Base-by-base conservation (phyloP, 495 filamentous ascomycete genomes). In the Cudoniella acicularis region DNA sequence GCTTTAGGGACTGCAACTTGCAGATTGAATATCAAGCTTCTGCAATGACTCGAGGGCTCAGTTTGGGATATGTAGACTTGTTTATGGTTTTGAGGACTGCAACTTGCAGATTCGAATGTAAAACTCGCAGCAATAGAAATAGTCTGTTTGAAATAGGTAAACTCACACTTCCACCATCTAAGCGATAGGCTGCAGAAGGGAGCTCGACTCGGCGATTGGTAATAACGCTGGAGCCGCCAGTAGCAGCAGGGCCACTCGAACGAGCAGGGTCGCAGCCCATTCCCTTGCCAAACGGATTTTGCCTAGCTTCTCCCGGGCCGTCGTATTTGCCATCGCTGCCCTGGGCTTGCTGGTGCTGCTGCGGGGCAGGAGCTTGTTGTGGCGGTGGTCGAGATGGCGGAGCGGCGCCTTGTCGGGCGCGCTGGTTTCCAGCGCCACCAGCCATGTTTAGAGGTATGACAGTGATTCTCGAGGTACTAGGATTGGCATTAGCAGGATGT, bases 231-330 rank as follows among this genome's bases (percentile, higher is more conserved):
- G 23, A 0, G 46, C 45, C 36, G 10, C 11, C 22, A 52, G n/a
- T n/a, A n/a, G n/a, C n/a, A n/a, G n/a, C n/a, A 36, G 30, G 30
- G 30, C 30, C 30, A 36, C 23, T 20, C 0, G 60, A 63, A 21
- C 66, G 64, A 0, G 67, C 72, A 25, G 73, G 68, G 23, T 72
- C 72, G 18, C 60, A 64, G 4, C 72, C 73, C 0, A 69, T 42
- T 9, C 52, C 59, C 18, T 64, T 51, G 0, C 36, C 52, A 43
- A 57, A 68, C 20, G 49, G 47, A 46, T 59, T 61, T 43, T 51
- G 43, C 8, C 23, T 10, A 63, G 26, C 16, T 16, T 60, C 57
- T n/a, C 57, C 51, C 8, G 59, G 59, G 1, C 53, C 59, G 43
- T 58, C 49, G 30, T 23, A 59, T 36, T 36, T 36, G 30, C 30